Evolutionary conservation across 2,329 filamentous ascomycete genomes (phyloP).

Genomic region (Trichophyton equinum): DNA sequence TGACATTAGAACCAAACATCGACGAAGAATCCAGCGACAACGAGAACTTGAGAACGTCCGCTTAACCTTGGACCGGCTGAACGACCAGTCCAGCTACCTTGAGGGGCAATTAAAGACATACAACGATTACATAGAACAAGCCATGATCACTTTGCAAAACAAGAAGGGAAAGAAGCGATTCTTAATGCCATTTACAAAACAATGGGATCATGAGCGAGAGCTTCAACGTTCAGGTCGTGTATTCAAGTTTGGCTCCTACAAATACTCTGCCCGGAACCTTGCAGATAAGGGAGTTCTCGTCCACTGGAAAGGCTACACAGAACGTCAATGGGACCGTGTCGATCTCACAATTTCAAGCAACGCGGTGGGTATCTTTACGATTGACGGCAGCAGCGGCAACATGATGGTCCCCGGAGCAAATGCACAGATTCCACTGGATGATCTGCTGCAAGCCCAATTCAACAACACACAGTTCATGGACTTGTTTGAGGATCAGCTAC

Average conservation of each 20-base stretch:
- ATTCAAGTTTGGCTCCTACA: constrained; percentile 95
- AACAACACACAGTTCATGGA: constrained; percentile 95
- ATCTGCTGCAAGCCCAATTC: constrained; percentile 90
- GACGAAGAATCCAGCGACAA: constrained; percentile 78
- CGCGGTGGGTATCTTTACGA: constrained; percentile 81
- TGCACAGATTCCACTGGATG: constrained; percentile 73
- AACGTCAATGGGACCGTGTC: constrained; percentile 78
- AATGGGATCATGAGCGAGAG: constrained; percentile 97
- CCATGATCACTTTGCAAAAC: constrained; percentile 91
- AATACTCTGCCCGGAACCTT: constrained; percentile 82
- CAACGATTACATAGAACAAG: constrained; percentile 98
- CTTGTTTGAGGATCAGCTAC: constrained; percentile 74
- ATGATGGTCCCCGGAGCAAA: constrained; percentile 92
- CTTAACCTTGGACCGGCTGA: constrained; percentile 36
- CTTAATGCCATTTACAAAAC: constrained; percentile 90
- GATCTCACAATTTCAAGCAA: constrained; percentile 92
- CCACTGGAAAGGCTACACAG: constrained; percentile 70
- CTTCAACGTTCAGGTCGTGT: constrained; percentile 83
- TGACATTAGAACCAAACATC: constrained; percentile 94
- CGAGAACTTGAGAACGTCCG: constrained; percentile 62
- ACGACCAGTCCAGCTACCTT: constrained; percentile 66
- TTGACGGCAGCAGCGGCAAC: constrained; percentile 80
- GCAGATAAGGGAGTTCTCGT: constrained; percentile 91
- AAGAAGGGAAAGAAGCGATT: constrained; percentile 94
- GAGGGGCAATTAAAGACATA: constrained; percentile 95